Percentiles rank a stretch among this genome's conserved stretches.
phyloP scores from a whole-genome alignment of 2,329 filamentous ascomycete species.

The Chrysoporthe austroafricana region DNA sequence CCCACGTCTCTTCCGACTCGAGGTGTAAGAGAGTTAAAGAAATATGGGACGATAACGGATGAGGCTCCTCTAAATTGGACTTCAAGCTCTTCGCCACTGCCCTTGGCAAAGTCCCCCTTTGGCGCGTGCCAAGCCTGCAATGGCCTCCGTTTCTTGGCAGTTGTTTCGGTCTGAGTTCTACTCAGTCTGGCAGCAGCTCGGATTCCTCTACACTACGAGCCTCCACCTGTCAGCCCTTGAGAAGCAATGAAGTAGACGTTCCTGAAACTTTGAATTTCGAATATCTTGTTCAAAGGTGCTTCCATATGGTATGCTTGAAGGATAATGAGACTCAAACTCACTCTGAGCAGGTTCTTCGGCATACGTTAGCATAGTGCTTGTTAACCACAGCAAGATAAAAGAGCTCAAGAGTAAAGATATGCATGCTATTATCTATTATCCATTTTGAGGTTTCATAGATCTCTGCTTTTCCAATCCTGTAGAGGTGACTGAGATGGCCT shows the following conservation, averaged over 20 bases:
- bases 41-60: constrained; percentile 19
- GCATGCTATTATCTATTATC: too few species aligned
- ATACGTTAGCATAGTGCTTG: too few species aligned
- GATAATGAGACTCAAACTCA: too few species aligned
- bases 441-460: too few species aligned
- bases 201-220: neutral
- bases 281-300: too few species aligned
- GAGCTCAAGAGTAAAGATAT: too few species aligned
- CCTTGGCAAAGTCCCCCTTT: constrained; percentile 4
- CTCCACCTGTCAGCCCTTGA: neutral
- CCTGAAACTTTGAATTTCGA: too few species aligned
- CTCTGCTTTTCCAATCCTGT: too few species aligned
- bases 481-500: too few species aligned
- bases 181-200: neutral
- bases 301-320: too few species aligned
- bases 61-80: neutral
- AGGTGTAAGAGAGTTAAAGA: constrained; percentile 22
- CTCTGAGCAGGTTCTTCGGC: too few species aligned
- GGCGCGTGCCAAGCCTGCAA: constrained; percentile 12
- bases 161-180: constrained; percentile 19
- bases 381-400: too few species aligned
- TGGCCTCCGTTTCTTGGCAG: constrained; percentile 21
- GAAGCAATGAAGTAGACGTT: neutral
- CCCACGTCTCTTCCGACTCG: constrained; percentile 20
- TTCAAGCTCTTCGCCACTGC: neutral